Conservation (phyloP, 2,329 filamentous ascomycete genomes). For the Colletotrichum salicis region DNA sequence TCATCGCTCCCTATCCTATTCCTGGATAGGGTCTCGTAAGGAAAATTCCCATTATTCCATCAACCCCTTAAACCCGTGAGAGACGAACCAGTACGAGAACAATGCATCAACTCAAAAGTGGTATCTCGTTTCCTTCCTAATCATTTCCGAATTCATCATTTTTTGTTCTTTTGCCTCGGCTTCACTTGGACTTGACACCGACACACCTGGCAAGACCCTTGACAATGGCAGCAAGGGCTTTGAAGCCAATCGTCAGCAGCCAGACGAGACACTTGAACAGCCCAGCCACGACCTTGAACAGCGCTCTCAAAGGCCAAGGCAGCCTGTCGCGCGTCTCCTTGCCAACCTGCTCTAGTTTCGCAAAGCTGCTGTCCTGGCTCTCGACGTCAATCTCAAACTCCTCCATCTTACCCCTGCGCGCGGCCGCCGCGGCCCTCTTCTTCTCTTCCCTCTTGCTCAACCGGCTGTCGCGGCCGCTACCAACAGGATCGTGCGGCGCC, state of each 20-base stretch:
- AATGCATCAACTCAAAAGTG: slow-evolving; percentile 26
- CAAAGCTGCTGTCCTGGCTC: slow-evolving; percentile 65
- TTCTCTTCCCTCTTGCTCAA: slow-evolving; percentile 42
- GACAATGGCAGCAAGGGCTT: slow-evolving; percentile 61
- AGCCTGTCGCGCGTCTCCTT: slow-evolving; percentile 58
- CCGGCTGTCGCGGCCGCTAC: slow-evolving; percentile 39
- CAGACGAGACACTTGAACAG: slow-evolving; percentile 69
- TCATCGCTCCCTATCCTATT: slow-evolving; percentile 23
- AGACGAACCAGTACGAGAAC: background rate
- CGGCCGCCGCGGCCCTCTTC: slow-evolving; percentile 33
- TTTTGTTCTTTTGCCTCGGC: background rate
- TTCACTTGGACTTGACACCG: slow-evolving; percentile 39
- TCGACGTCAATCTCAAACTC: slow-evolving; percentile 72
- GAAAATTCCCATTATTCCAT: slow-evolving; percentile 21
- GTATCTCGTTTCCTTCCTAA: slow-evolving; percentile 26
- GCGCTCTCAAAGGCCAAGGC: slow-evolving; percentile 59
- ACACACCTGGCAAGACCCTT: slow-evolving; percentile 63
- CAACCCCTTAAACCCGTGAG: slow-evolving; percentile 2
- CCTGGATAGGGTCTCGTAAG: slow-evolving; percentile 19
- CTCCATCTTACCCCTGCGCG: slow-evolving; percentile 57
- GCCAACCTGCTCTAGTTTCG: slow-evolving; percentile 49
- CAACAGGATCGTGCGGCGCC: slow-evolving; percentile 38
- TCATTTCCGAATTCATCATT: background rate
- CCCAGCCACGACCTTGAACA: slow-evolving; percentile 62
- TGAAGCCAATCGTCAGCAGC: slow-evolving; percentile 66